Percentiles rank a stretch among this genome's conserved stretches.
These are phyloP conservation scores for Xerocomellus amylosporus DNA, from an alignment of 768 basidiomycete genomes.

Conservation along the genomic window DNA sequence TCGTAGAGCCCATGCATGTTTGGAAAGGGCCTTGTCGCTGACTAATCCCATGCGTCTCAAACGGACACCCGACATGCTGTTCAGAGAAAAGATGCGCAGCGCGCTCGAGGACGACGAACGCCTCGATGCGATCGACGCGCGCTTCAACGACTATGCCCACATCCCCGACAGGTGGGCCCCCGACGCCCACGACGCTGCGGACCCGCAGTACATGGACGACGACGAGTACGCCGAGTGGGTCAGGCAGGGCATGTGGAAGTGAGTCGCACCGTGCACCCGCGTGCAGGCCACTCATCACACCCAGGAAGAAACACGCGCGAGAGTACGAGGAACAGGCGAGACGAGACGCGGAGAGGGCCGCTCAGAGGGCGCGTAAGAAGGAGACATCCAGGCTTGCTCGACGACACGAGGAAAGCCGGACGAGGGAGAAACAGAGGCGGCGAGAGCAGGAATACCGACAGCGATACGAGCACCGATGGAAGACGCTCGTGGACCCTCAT, in stretches of 20 bases:
- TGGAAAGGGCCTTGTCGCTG: slow-evolving; percentile 4
- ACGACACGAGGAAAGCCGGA: slow-evolving; percentile 49
- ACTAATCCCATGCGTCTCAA: slow-evolving; percentile 49
- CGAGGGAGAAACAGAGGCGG: slow-evolving; percentile 45
- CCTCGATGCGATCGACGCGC: slow-evolving; percentile 59
- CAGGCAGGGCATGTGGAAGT: slow-evolving; percentile 82
- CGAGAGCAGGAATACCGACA: slow-evolving; percentile 46
- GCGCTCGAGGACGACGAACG: slow-evolving; percentile 69
- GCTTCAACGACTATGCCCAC: slow-evolving; percentile 66
- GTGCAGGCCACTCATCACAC: slow-evolving; percentile 1
- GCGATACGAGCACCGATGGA: slow-evolving; percentile 60
- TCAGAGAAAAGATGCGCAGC: slow-evolving; percentile 69
- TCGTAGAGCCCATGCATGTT: slow-evolving; percentile 27
- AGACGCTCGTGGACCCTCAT: slow-evolving; percentile 40
- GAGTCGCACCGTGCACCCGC: slow-evolving; percentile 21
- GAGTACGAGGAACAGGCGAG: slow-evolving; percentile 63
- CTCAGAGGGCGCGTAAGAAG: slow-evolving; percentile 53
- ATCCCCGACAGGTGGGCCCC: slow-evolving; percentile 66
- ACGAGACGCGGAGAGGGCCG: slow-evolving; percentile 50
- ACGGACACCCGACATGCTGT: slow-evolving; percentile 59
- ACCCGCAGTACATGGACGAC: slow-evolving; percentile 65
- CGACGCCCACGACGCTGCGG: slow-evolving; percentile 41
- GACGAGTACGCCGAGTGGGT: slow-evolving; percentile 90
- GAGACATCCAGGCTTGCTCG: slow-evolving; percentile 51
- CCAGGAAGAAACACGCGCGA: slow-evolving; percentile 64